Evolutionary conservation across 306 rosid genomes (phyloP).

Genomic region (Fagus sylvatica): DNA sequence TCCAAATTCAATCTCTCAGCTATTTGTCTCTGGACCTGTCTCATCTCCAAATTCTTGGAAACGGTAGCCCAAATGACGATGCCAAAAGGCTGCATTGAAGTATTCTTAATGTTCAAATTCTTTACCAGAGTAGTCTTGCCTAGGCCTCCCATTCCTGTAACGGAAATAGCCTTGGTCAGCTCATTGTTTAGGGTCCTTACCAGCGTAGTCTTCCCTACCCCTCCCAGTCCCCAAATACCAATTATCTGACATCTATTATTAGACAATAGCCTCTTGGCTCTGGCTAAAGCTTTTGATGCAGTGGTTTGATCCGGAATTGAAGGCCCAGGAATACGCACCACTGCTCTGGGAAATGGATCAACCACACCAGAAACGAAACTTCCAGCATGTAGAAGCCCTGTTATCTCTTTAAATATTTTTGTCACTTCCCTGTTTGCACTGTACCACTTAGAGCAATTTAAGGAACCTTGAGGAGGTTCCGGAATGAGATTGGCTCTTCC

Average conservation of each 20-base stretch:
- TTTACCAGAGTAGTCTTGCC: slow-evolving; percentile 18
- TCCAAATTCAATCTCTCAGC: too few species aligned
- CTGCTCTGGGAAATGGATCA: neutral
- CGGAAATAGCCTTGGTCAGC: too few species aligned
- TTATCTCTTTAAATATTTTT: neutral
- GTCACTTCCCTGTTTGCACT: neutral
- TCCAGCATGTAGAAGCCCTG: neutral
- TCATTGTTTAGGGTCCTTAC: too few species aligned
- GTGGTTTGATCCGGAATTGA: neutral
- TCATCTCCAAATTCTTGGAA: too few species aligned
- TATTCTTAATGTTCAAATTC: slow-evolving; percentile 17
- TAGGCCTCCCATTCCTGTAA: too few species aligned
- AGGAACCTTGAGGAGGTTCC: neutral
- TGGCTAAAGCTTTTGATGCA: neutral
- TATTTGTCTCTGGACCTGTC: too few species aligned
- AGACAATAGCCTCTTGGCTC: neutral
- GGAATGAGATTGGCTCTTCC: neutral
- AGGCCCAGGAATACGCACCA: neutral
- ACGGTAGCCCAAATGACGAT: too few species aligned
- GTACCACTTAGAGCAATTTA: neutral
- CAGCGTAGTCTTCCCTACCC: too few species aligned
- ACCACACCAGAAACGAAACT: neutral
- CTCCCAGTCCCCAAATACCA: slow-evolving; percentile 23
- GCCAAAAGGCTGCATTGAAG: neutral
- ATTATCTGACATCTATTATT: neutral